Conservation (phyloP, 176 grass and related monocot species). For the Elaeis guineensis region DNA sequence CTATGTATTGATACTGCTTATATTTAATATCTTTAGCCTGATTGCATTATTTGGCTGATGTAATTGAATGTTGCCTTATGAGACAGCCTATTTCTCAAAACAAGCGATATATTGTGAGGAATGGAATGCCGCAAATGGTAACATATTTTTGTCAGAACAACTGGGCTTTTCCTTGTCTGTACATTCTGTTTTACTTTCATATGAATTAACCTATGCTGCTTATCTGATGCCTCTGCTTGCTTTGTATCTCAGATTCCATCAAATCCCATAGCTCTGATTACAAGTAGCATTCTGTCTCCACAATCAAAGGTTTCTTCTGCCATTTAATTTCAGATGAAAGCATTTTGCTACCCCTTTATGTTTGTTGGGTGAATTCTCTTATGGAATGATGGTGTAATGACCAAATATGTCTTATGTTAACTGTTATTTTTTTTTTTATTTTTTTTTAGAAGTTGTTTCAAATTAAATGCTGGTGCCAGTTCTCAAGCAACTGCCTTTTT, state of each 20-base stretch:
- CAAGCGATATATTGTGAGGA: conserved; percentile 87
- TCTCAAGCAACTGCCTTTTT: too few species aligned
- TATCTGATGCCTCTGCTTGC: neutral
- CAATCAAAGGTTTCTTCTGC: conserved; percentile 65
- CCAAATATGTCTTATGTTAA: too few species aligned
- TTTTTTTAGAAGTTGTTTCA: too few species aligned
- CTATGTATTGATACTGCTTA: too few species aligned
- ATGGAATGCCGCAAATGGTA: conserved; percentile 74
- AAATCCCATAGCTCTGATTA: conserved; percentile 64
- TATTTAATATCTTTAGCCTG: neutral
- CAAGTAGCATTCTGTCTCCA: conserved; percentile 70
- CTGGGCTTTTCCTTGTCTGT: conserved; percentile 2
- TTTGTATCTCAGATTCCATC: conserved; percentile 55
- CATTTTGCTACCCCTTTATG: too few species aligned
- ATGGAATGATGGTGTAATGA: too few species aligned
- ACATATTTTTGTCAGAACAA: conserved; percentile 14
- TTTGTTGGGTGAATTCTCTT: too few species aligned
- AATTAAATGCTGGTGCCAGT: too few species aligned
- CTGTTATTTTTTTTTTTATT: too few species aligned
- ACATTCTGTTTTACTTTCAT: conserved; percentile 8
- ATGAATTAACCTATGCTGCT: neutral
- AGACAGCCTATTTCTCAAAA: conserved; percentile 80
- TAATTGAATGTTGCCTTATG: conserved; percentile 8
- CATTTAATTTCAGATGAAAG: neutral
- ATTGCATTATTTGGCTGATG: conserved; percentile 8